Base-by-base conservation (phyloP, 768 basidiomycete species). In the Erythrobasidium yunnanense region DNA sequence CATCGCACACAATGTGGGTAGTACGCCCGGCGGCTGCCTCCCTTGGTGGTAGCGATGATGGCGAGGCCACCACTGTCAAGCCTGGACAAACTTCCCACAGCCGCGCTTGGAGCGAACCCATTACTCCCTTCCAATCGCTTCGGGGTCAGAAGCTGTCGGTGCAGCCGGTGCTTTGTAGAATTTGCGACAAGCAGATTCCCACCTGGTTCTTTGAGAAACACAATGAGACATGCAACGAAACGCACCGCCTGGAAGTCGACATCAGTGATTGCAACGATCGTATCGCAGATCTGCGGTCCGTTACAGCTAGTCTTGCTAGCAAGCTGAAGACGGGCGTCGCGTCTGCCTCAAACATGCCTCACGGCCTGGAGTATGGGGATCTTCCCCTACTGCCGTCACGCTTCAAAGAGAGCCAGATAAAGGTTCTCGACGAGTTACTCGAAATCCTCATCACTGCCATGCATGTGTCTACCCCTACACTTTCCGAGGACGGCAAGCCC, bases 171-270 rank as follows among this genome's bases (percentile, higher is more conserved):
- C 81, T 99, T 22, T 97, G 95, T 78, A 87, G 95, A 30, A 99
- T 99, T 69, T 99, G 95, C 80, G 95, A 99, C 77, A 85, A 87
- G 73, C 85, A 87, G 71, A 87, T 97, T 66, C 92, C 93, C 1
- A 88, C 93, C 68, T 99, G 95, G 95, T 99, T 91, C 79, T 99
- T 99, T 75, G 95, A 97, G 79, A 97, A 96, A 79, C 95, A 99
- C 79, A 97, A 90, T 81, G 95, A 99, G 78, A 97, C 92, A 11
- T 99, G 95, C 72, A 89, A 84, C 70, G 93, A 96, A 78, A 86
- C 88, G 2, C 95, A 99, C 77, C 85, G 89, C 49, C 81, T 99
- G 68, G 95, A 99, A 77, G 90, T 91, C 18, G 92, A 95, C 76
- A 91, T 97, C 70, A 78, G 82, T 38, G 88, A 90, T 73, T 89